Base-by-base conservation (phyloP, 192 early-diverging fungal species). In the Backusella circina region DNA sequence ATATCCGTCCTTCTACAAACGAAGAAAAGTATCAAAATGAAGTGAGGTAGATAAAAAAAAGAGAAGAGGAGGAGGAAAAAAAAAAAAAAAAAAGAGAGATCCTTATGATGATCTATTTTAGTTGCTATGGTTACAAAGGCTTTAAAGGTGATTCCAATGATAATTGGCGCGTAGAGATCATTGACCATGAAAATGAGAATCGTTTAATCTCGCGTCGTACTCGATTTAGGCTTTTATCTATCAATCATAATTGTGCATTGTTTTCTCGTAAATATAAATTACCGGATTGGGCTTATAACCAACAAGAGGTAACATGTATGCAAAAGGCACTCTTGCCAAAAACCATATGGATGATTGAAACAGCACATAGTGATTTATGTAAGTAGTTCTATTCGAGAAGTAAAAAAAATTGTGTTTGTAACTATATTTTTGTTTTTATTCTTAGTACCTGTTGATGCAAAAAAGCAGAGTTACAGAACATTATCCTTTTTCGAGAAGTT, bases 261-360 rank as follows among this genome's bases (percentile, higher is more conserved):
- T 93, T 95, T 76, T 95, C 94, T 15, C 92, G 95, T 83, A 85
- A 85, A 74, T 87, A 89, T 41, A 88, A 92, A 80, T 86, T 99
- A 31, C 97, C 97, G 61, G 91, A 94, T 69, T 99, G 96, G 96
- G 97, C 89, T 26, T 98, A 90, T 80, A 91, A 90, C 35, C 96
- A 97, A 83, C 91, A 94, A 72, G 96, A 99, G 74, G 91, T 98
- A 41, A 97, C 96, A 31, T 97, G 98, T 69, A 97, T 97, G 84
- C 95, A 95, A 79, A 91, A 90, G 41, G 86, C 89, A 31, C 86
- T 86, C 66, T 79, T 89, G 21, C 79, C 87, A 54, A 88, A 89
- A 77, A 93, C 93, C 16, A 75, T 88, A 26, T 99, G 95, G 95
- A 89, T 84, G 57, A 86, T 97, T 72, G 96, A 97, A 44, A 84